These are phyloP conservation scores for Ophiostoma pallidulum DNA, from an alignment of 2,329 filamentous ascomycete species.

Conservation along the genomic window DNA sequence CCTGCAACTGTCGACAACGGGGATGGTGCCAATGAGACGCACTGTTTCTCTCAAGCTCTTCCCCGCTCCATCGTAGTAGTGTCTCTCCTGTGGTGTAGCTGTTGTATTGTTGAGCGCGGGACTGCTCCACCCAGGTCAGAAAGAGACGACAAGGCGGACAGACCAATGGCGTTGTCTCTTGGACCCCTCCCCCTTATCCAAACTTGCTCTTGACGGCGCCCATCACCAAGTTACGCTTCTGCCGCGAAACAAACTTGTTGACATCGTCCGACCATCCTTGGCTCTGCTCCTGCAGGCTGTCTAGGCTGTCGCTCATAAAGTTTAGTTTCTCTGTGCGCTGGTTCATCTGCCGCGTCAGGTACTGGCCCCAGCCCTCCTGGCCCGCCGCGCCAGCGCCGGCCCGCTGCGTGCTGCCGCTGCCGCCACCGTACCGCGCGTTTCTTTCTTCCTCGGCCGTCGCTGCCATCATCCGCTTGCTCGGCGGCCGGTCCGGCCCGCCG, in stretches of 20 bases:
- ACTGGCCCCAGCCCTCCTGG: slow-evolving; percentile 63
- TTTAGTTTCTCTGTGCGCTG: slow-evolving; percentile 83
- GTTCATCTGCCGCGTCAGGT: slow-evolving; percentile 77
- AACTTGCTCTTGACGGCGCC: slow-evolving; percentile 58
- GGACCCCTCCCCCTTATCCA: not conserved
- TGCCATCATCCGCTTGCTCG: slow-evolving; percentile 78
- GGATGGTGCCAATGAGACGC: too few species aligned
- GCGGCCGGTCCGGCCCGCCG: slow-evolving; percentile 76
- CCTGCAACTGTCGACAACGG: too few species aligned
- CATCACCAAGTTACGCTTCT: slow-evolving; percentile 77
- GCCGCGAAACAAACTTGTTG: slow-evolving; percentile 72
- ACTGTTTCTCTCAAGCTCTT: too few species aligned
- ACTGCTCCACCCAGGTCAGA: too few species aligned
- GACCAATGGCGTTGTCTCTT: too few species aligned
- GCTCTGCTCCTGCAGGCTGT: slow-evolving; percentile 70
- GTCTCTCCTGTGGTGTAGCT: too few species aligned
- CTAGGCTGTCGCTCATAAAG: slow-evolving; percentile 75
- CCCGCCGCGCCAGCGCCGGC: slow-evolving; percentile 15
- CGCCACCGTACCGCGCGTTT: slow-evolving; percentile 35
- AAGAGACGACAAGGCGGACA: too few species aligned
- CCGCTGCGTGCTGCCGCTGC: slow-evolving; percentile 23
- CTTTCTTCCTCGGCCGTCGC: slow-evolving; percentile 68
- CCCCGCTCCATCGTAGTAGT: too few species aligned
- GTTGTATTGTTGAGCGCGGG: too few species aligned
- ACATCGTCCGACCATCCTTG: slow-evolving; percentile 81